phyloP scores from a whole-genome alignment of 768 basidiomycete species.

The Trichaptum fuscoviolaceum region DNA sequence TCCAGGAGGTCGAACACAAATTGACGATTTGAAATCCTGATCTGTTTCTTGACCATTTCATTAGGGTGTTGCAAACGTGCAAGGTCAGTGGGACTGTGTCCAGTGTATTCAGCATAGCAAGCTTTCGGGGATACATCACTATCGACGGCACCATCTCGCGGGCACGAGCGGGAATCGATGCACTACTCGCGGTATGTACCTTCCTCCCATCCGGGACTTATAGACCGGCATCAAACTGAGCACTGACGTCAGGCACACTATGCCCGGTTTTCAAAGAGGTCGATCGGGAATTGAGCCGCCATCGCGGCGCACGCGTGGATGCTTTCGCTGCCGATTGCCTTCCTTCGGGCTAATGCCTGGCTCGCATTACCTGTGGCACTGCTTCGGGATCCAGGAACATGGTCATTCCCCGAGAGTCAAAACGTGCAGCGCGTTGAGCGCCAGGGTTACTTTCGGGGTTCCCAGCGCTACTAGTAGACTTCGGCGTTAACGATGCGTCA shows the following conservation, averaged over 20 bases:
- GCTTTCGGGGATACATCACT: constrained; percentile 16
- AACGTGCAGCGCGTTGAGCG: neutral
- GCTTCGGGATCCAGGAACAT: constrained; percentile 5
- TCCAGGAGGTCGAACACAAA: constrained; percentile 11
- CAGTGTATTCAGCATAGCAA: constrained; percentile 15
- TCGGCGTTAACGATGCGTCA: too few species aligned
- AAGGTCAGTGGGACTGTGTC: constrained; percentile 13
- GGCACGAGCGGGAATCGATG: neutral
- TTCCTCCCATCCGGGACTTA: neutral
- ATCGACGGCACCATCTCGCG: neutral
- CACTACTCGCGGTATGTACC: neutral
- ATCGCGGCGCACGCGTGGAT: constrained; percentile 19
- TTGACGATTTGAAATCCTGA: neutral
- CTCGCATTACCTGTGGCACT: constrained; percentile 19
- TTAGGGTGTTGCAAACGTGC: neutral
- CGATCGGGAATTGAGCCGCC: constrained; percentile 13
- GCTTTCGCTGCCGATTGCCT: constrained; percentile 21
- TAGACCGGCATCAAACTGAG: neutral
- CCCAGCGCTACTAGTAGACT: too few species aligned
- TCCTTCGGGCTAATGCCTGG: constrained; percentile 21
- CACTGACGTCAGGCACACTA: constrained; percentile 13
- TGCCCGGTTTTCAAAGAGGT: constrained; percentile 11
- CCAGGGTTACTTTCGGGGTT: too few species aligned
- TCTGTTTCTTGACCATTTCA: neutral
- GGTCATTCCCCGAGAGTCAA: too few species aligned